Conservation (phyloP, 2,329 filamentous ascomycete species). For the Nothomitra cinnamomea region DNA sequence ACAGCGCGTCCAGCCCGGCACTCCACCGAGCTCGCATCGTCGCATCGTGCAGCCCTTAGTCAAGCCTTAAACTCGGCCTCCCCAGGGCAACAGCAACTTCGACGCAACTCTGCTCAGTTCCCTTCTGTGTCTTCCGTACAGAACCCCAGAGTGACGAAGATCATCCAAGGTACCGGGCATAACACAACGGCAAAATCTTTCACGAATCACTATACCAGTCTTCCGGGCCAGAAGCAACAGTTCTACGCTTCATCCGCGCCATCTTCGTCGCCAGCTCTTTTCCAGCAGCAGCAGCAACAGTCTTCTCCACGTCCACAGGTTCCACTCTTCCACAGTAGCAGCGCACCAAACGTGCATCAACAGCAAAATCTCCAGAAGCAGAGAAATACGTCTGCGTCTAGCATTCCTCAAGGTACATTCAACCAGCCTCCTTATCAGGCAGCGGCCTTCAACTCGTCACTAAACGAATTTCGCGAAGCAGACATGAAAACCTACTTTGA, state of each 20-base stretch:
- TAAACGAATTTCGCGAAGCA: slow-evolving; percentile 2
- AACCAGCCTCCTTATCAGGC: not conserved
- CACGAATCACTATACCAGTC: slow-evolving; percentile 20
- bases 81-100: slow-evolving; percentile 17
- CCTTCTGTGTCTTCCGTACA: slow-evolving; percentile 20
- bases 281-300: slow-evolving; percentile 6
- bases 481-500: slow-evolving; percentile 4
- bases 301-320: slow-evolving; percentile 21
- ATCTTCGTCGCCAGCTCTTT: slow-evolving; percentile 20
- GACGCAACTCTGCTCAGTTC: slow-evolving; percentile 21
- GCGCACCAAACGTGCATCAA: slow-evolving; percentile 16
- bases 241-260: slow-evolving; percentile 22
- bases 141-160: slow-evolving; percentile 24
- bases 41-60: slow-evolving; percentile 21
- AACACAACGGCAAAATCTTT: slow-evolving; percentile 20
- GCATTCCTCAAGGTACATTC: slow-evolving; percentile 20
- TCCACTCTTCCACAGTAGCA: slow-evolving; percentile 21
- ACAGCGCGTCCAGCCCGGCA: slow-evolving; percentile 18
- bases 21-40: slow-evolving; percentile 20
- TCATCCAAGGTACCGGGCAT: slow-evolving; percentile 23
- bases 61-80: slow-evolving; percentile 19
- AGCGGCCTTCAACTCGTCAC: not conserved
- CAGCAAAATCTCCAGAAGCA: slow-evolving; percentile 14
- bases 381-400: slow-evolving; percentile 23
- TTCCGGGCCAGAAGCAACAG: slow-evolving; percentile 17